Percentiles rank a stretch among this genome's conserved stretches.
Evolutionary conservation across 169 alveolate species (phyloP).

Genomic region (Plasmodium yoelii): DNA sequence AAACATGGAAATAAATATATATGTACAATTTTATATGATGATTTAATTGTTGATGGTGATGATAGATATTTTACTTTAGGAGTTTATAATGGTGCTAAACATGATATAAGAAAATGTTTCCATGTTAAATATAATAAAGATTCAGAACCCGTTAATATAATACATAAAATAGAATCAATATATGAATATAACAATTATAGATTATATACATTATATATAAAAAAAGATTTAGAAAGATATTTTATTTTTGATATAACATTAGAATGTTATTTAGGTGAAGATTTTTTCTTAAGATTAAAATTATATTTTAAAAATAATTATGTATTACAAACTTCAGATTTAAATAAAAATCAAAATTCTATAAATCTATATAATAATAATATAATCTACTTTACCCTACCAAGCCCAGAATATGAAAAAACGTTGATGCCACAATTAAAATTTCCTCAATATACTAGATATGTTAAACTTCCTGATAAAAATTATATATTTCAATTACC

Average conservation of each 20-base stretch:
- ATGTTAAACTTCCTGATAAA: conserved; percentile 4
- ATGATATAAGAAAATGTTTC: conserved; percentile 39
- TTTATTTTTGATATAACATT: conserved; percentile 18
- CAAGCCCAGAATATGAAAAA: background rate
- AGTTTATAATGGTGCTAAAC: conserved; percentile 22
- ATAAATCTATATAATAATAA: conserved; percentile 17
- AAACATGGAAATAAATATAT: conserved; percentile 6
- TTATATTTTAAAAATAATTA: conserved; percentile 24
- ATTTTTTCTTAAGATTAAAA: conserved; percentile 7
- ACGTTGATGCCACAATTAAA: background rate
- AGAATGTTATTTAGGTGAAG: conserved; percentile 51
- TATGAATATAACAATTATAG: conserved; percentile 25
- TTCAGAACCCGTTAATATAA: conserved; percentile 49
- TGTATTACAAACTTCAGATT: conserved; percentile 15
- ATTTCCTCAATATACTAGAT: conserved; percentile 35
- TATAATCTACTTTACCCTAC: conserved; percentile 39
- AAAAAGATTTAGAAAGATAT: conserved; percentile 34
- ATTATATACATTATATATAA: conserved; percentile 17
- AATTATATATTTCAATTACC: conserved; percentile 29
- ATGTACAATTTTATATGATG: conserved; percentile 39
- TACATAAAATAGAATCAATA: conserved; percentile 19
- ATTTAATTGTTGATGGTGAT: conserved; percentile 17
- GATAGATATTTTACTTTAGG: conserved; percentile 37
- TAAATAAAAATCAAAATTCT: background rate
- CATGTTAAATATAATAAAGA: conserved; percentile 1